Evolutionary conservation across 2,329 filamentous ascomycete species (phyloP).

Genomic region (Fusarium sp.): DNA sequence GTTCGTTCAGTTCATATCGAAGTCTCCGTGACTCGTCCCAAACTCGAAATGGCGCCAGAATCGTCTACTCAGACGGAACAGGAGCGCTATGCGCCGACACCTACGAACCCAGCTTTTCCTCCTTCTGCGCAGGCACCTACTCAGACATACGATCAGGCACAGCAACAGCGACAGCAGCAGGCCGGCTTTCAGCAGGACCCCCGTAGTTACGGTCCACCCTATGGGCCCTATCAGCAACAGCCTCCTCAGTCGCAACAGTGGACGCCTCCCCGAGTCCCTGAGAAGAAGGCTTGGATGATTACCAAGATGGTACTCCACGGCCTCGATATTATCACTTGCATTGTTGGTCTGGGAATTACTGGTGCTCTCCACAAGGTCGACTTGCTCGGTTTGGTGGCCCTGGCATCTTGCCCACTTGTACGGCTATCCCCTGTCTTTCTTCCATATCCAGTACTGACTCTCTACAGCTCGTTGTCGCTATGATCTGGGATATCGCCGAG

Average conservation of each 20-base stretch:
- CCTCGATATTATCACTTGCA: constrained; percentile 46
- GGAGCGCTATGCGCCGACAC: constrained; percentile 15
- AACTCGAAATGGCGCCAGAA: constrained; percentile 43
- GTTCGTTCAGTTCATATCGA: not conserved
- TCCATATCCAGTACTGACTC: constrained; percentile 2
- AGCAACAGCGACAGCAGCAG: constrained; percentile 29
- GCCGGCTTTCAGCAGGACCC: constrained; percentile 44
- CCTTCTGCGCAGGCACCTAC: constrained; percentile 30
- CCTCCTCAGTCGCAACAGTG: constrained; percentile 38
- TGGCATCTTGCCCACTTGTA: constrained; percentile 44
- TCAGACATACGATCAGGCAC: constrained; percentile 20
- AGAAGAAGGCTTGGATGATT: constrained; percentile 48
- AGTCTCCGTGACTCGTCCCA: not conserved
- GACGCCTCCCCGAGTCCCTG: constrained; percentile 28
- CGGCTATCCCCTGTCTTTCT: not conserved
- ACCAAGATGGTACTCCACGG: constrained; percentile 53
- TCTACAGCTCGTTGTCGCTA: constrained; percentile 53
- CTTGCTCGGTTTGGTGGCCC: constrained; percentile 21
- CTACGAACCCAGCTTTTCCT: constrained; percentile 27
- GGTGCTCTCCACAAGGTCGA: constrained; percentile 40
- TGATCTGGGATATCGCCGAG: constrained; percentile 59
- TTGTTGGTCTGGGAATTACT: constrained; percentile 50
- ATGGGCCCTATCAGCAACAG: constrained; percentile 45
- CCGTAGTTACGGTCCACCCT: constrained; percentile 48
- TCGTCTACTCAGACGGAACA: constrained; percentile 43